phyloP scores from a whole-genome alignment of 2,329 filamentous ascomycete genomes.

The Talaromyces sp. region DNA sequence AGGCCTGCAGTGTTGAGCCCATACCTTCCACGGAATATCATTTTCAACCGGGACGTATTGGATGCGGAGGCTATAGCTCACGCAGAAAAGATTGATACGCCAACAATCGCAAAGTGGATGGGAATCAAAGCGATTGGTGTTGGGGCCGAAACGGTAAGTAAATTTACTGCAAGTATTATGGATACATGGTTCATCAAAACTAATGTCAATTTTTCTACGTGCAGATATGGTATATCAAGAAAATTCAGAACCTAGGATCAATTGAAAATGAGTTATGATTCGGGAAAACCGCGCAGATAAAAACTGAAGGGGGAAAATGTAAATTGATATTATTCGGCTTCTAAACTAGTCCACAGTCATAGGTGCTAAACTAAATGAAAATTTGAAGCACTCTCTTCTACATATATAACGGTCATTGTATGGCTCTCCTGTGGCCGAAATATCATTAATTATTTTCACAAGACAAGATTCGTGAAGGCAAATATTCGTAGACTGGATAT shows the following conservation, averaged over 20 bases:
- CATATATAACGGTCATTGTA: too few species aligned
- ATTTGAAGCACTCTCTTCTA: too few species aligned
- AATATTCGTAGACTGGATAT: too few species aligned
- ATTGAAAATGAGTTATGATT: neutral
- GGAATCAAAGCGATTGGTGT: conserved; percentile 1
- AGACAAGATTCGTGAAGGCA: too few species aligned
- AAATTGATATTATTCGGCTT: too few species aligned
- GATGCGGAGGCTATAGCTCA: conserved; percentile 5
- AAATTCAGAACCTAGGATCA: neutral
- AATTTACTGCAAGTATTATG: neutral
- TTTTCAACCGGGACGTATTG: neutral
- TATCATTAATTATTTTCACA: too few species aligned
- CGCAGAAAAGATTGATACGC: neutral
- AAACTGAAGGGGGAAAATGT: too few species aligned
- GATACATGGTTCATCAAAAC: too few species aligned
- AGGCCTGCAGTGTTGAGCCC: conserved; percentile 44
- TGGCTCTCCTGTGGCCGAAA: too few species aligned
- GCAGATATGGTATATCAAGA: neutral
- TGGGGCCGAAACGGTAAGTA: conserved; percentile 10
- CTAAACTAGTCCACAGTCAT: too few species aligned
- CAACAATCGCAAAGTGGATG: neutral
- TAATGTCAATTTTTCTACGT: neutral
- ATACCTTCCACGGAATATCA: neutral
- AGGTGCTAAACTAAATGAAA: too few species aligned
- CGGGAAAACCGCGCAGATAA: too few species aligned